phyloP scores from a whole-genome alignment of 177 flowering plant genomes.

The Vitis hybrid region DNA sequence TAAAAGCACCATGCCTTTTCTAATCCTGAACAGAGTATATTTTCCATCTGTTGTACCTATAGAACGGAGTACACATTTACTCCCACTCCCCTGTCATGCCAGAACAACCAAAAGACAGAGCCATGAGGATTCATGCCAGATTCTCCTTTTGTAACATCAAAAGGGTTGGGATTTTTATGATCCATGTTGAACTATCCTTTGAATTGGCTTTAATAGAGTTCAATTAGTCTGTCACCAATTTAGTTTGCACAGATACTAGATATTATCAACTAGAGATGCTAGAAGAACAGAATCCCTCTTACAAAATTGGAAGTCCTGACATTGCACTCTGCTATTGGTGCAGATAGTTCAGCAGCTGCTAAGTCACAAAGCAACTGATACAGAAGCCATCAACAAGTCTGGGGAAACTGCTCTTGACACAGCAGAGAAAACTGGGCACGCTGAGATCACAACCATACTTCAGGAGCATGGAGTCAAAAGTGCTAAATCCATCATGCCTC shows the following conservation, averaged over 20 bases:
- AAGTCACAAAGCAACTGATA: constrained; percentile 13
- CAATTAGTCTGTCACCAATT: background rate
- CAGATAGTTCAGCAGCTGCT: constrained; percentile 35
- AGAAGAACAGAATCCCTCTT: background rate
- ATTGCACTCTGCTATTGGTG: constrained; percentile 7
- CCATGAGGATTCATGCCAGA: too few relatives aligned
- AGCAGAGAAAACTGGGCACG: constrained; percentile 61
- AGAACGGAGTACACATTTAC: too few relatives aligned
- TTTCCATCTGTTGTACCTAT: too few relatives aligned
- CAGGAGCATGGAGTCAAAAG: constrained; percentile 59
- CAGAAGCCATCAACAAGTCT: constrained; percentile 22
- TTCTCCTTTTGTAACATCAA: too few relatives aligned
- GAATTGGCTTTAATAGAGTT: background rate
- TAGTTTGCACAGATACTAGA: background rate
- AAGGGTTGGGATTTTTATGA: background rate
- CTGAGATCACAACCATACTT: constrained; percentile 38
- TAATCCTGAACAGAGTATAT: too few relatives aligned
- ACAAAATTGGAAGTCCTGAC: background rate
- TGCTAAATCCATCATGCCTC: constrained; percentile 50
- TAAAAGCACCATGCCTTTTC: too few relatives aligned
- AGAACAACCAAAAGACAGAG: too few relatives aligned
- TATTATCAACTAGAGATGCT: background rate
- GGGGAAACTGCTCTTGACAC: constrained; percentile 70
- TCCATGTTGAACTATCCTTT: background rate
- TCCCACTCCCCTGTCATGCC: too few relatives aligned